phyloP scores from a whole-genome alignment of 768 basidiomycete species.

The Tulasnella sp. region DNA sequence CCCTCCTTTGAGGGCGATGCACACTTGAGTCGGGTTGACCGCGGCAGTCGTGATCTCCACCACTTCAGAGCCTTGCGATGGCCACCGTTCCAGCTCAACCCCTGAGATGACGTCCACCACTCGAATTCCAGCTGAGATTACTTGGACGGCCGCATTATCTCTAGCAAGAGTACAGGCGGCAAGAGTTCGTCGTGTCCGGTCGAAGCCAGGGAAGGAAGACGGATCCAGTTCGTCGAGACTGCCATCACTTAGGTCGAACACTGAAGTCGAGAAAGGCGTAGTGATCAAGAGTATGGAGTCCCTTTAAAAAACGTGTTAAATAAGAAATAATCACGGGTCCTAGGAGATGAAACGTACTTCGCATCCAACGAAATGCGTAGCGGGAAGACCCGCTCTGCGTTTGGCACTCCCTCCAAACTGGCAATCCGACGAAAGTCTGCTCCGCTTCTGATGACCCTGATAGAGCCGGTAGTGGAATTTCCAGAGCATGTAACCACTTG shows the following conservation, averaged over 20 bases:
- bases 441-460: slow-evolving; percentile 70
- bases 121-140: slow-evolving; percentile 45
- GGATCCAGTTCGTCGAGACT: slow-evolving; percentile 31
- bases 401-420: slow-evolving; percentile 41
- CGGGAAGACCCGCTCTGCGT: slow-evolving; percentile 53
- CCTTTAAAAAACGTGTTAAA: slow-evolving; percentile 12
- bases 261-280: slow-evolving; percentile 40
- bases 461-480: slow-evolving; percentile 57
- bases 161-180: slow-evolving; percentile 48
- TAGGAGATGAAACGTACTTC: slow-evolving; percentile 17
- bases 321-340: slow-evolving; percentile 1
- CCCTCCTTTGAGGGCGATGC: slow-evolving; percentile 47
- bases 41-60: slow-evolving; percentile 49
- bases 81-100: slow-evolving; percentile 16
- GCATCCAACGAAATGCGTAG: slow-evolving; percentile 38
- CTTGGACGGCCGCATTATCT: slow-evolving; percentile 57
- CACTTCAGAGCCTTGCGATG: slow-evolving; percentile 27
- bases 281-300: slow-evolving; percentile 45
- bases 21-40: slow-evolving; percentile 55
- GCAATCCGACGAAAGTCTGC: slow-evolving; percentile 65
- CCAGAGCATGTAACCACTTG: slow-evolving; percentile 84
- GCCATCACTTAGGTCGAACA: slow-evolving; percentile 41
- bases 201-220: slow-evolving; percentile 32
- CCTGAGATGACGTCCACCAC: slow-evolving; percentile 39
- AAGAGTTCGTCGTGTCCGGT: slow-evolving; percentile 43